Base-by-base conservation (phyloP, 2,329 filamentous ascomycete species). In the Tricladium varicosporioides region DNA sequence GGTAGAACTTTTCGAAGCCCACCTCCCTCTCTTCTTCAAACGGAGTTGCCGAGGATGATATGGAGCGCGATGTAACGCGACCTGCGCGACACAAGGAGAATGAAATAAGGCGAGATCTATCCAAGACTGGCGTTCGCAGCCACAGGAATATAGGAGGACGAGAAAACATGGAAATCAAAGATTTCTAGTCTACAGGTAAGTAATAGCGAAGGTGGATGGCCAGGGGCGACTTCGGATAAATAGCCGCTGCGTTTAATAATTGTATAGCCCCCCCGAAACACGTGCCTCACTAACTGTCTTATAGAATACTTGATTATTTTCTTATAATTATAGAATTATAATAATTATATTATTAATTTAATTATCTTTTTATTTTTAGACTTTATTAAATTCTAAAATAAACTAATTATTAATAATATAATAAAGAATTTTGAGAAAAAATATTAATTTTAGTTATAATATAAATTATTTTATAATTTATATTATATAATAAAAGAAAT, bases 21-120 rank as follows among this genome's bases (percentile, higher is more conserved):
- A 55, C 40, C 58, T 59, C 59, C 59, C 56, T 60, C 57, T 64
- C 62, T 59, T 64, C 62, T 62, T 64, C 60, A 56, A 63, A 61
- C 48, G 56, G 54, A 58, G 58, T 61, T 53, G 53, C 48, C 36
- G 57, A 58, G 48, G 58, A 56, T 55, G 57, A 60, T 45, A 60
- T 61, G 42, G 57, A 59, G 50, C 54, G 60, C 51, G 54, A 61
- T 56, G 54, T 51, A 58, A 57, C 53, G 57, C 56, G 53, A 51
- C 54, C 44, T 49, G 53, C 48, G 49, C 59, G 48, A 65, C 44
- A 57, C 54, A 57, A 63, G 55, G 54, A 56, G 52, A 51, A 59
- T 56, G 54, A 52, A 49, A 58, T 33, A 61, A 61, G 56, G 56
- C 56, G 56, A 60, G 60, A 59, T 62, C 32, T 62, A 59, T 59